Evolutionary conservation across 805 yeast species (phyloP).

Genomic region (Starmerella apicola): DNA sequence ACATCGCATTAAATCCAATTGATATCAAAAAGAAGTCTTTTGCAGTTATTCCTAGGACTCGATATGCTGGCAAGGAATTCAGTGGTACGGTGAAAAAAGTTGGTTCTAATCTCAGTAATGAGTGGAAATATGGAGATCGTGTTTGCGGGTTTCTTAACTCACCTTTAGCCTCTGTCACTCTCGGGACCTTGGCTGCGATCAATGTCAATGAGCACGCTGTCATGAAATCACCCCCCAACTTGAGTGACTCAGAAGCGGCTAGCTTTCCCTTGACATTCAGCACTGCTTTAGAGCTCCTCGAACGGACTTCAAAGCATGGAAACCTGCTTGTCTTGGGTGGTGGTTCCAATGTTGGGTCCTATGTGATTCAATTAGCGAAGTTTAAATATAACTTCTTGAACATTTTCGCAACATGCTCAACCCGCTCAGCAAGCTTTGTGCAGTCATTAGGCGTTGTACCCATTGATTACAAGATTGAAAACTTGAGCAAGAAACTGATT

Average conservation of each 20-base stretch:
- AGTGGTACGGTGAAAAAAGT: conserved; percentile 47
- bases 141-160: conserved; percentile 46
- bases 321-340: conserved; percentile 51
- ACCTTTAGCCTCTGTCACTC: conserved; percentile 11
- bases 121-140: conserved; percentile 43
- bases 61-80: conserved; percentile 50
- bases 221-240: conserved; percentile 35
- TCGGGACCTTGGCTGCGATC: conserved; percentile 44
- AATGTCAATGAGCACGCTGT: conserved; percentile 42
- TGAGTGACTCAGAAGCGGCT: conserved; percentile 47
- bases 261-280: conserved; percentile 52
- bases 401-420: conserved; percentile 47
- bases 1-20: conserved; percentile 51
- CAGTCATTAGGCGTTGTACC: conserved; percentile 43
- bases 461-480: conserved; percentile 22
- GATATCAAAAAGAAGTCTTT: conserved; percentile 40
- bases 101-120: conserved; percentile 34
- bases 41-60: conserved; percentile 3
- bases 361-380: conserved; percentile 45
- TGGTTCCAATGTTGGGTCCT: conserved; percentile 55
- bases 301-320: conserved; percentile 7
- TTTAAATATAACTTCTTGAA: conserved; percentile 34
- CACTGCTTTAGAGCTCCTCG: conserved; percentile 42
- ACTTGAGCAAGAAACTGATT: conserved; percentile 4
- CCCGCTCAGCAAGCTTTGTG: conserved; percentile 35